Conservation (phyloP, 2,329 filamentous ascomycete genomes). For the Aspergillus nomiae region DNA sequence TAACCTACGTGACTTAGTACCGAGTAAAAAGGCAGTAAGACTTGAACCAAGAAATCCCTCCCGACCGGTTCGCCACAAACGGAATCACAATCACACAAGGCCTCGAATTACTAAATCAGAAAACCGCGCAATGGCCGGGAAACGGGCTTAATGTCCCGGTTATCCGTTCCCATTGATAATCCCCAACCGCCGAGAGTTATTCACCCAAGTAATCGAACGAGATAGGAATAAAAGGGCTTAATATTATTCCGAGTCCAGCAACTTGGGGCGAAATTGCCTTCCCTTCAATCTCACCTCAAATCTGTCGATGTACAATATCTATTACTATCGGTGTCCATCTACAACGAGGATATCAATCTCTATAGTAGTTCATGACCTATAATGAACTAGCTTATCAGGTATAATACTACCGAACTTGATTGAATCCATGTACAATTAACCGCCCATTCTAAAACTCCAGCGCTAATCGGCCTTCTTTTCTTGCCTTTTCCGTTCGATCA, state of each 20-base stretch:
- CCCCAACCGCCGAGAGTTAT: neutral
- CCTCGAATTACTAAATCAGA: neutral
- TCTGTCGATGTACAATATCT: neutral
- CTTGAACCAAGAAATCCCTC: constrained; percentile 18
- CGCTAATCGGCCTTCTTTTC: constrained; percentile 25
- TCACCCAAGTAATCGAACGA: neutral
- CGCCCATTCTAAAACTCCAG: neutral
- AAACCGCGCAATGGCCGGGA: neutral
- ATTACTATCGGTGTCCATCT: neutral
- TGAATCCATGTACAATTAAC: neutral
- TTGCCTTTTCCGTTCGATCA: constrained; percentile 62
- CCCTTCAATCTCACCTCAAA: neutral
- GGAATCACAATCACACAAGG: constrained; percentile 10
- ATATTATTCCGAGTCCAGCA: neutral
- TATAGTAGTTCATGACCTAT: neutral
- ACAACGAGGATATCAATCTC: neutral
- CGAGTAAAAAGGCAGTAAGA: constrained; percentile 1
- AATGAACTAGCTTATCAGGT: neutral
- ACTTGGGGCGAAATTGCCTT: neutral
- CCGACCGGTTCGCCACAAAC: constrained; percentile 24
- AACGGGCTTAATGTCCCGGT: neutral
- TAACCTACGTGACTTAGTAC: neutral
- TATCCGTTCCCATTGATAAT: neutral
- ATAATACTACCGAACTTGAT: too few relatives aligned
- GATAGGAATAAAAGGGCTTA: neutral